Base-by-base conservation (phyloP, 2,329 filamentous ascomycete species). In the Fusarium pseudoanthophilum region DNA sequence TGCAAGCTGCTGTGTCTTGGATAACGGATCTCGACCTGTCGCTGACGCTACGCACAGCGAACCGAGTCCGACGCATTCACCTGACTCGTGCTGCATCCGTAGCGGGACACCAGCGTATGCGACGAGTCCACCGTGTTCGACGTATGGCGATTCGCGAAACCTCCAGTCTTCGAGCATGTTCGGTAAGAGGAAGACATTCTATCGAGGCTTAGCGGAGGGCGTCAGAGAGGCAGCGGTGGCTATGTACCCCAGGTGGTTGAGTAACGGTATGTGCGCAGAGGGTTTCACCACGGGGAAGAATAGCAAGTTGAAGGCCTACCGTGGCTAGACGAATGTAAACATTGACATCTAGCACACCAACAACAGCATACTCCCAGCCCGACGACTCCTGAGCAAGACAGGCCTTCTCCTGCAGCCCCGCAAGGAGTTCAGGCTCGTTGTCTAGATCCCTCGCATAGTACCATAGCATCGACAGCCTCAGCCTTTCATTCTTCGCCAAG, bases 321-420 rank as follows among this genome's bases (percentile, higher is more conserved):
- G 84, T 83, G 6, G 81, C 84, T 30, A 86, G 65, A 20, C 85
- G 82, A 8, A 81, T 83, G 69, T 83, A 86, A 37, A 82, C 79
- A 51, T 85, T 81, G 66, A 84, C 78, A 32, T 84, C 82, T 9
- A 86, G 77, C 7, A 86, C 73, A 5, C 85, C 85, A 11, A 85
- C 78, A 24, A 85, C 82, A n/a, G 80, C 84, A 60, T 81, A 84
- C 14, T 86, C 84, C 84, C 85, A 86, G 13, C 80, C 84, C 10
- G 82, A 80, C 2, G 82, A 82, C 28, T 85, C 81, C 30, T 82
- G 78, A 0, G 82, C 83, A 6, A 86, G 75, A 21, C 79, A 75
- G 0, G 83, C 79, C 66, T 85, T 85, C 32, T 85, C 82, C 32
- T 85, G 83, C 7, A 86, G 70, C 1, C 81, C 79, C 5, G 79